Base-by-base conservation (phyloP, 225 moss, liverwort and hornwort genomes). In the Takakia lepidozioides region DNA sequence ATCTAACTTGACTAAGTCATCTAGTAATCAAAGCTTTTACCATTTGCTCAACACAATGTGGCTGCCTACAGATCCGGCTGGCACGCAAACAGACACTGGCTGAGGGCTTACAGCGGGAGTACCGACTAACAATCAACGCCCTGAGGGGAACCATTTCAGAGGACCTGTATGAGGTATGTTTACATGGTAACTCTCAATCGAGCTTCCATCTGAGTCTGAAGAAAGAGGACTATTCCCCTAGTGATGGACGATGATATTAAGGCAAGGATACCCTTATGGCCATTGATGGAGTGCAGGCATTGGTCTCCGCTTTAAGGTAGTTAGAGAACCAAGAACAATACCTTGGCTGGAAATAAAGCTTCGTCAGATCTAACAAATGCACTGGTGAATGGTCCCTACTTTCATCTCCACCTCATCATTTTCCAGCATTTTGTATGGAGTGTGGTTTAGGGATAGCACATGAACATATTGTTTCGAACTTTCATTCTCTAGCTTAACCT, bases 151-250 rank as follows among this genome's bases (percentile, higher is more conserved):
- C 71, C 6, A 81, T 85, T 54, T 71, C 87, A 10, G 78, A 74
- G 17, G 95, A 98, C 63, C 59, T 98, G 48, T 98, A 85, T 13
- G 95, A 98, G 90, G 95, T 91, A 57, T 47, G 43, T 2, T 18
- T 30, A 25, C 13, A 10, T 15, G 3, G 1, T 27, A n/a, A 10
- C 38, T 29, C 48, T 37, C 18, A 36, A 25, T 37, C 32, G 20
- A 1, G 21, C 22, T 20, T 41, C 5, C 19, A 25, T 43, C 10
- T 11, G 2, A 20, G 49, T 18, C 14, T 11, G 48, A 17, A 14
- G 5, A 13, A 1, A 46, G 38, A 27, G 10, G 19, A 1, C 38
- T 40, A 19, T 24, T 21, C 18, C 18, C 8, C 10, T 23, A 21
- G 44, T 61, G 48, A 3, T 67, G 39, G 53, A n/a, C n/a, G n/a